Base-by-base conservation (phyloP, 2,329 filamentous ascomycete species). In the Colletotrichum chlorophyti region DNA sequence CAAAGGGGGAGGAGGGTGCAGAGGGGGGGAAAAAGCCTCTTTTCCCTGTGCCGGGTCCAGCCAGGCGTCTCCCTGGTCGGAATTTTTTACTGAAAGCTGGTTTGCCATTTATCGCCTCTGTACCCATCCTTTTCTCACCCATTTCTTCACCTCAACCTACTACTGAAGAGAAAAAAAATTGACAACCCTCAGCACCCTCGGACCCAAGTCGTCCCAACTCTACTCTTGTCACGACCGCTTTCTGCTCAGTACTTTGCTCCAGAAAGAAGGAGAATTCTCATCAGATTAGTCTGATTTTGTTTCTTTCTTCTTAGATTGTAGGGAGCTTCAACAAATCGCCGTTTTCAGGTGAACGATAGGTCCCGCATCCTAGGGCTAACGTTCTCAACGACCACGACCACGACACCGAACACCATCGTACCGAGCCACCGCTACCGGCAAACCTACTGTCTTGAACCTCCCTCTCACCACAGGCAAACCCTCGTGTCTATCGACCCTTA, bases 61-160 rank as follows among this genome's bases (percentile, higher is more conserved):
- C 42, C 34, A 34, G 51, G 35, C 27, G 29, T 23, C 54, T 58
- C 54, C 49, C 54, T 58, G 34, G 17, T 31, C 24, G 50, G 50
- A 45, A 17, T 54, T 58, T 58, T n/a, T 37, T 38, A 31, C 14
- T 54, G 35, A 48, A 32, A 59, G 38, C 55, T 50, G 43, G 50
- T 37, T 40, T 54, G 41, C 41, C 46, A 29, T 48, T 31, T 24
- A 27, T 38, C 24, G 27, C 32, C 31, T 48, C 37, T 34, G 41
- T 15, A 14, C 17, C 34, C 35, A 24, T 31, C 34, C 46, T n/a
- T 49, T 26, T 19, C 24, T 40, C 17, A 24, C 31, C n/a, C 19
- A 17, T 40, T 14, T 24, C 29, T 38, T 38, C 2, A 19, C 17
- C 9, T 31, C 14, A 15, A 27, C 40, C 10, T 17, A 40, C 24